phyloP scores from a whole-genome alignment of 768 basidiomycete species.

The Hypholoma sublateritium region DNA sequence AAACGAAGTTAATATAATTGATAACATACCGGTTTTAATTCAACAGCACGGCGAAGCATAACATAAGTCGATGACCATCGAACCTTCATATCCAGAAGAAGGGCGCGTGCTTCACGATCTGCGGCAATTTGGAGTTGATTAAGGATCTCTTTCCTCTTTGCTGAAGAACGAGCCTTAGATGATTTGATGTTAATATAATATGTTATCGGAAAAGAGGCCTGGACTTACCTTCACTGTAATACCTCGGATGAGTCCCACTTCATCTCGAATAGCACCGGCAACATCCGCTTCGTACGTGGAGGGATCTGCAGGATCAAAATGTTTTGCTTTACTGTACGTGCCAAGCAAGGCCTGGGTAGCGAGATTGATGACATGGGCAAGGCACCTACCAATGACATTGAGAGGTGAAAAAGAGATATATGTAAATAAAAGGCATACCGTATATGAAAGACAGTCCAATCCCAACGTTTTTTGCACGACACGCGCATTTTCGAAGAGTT shows the following conservation, averaged over 20 bases:
- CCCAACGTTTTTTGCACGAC: background rate
- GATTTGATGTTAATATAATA: background rate
- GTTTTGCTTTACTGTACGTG: constrained; percentile 6
- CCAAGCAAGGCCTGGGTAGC: constrained; percentile 29
- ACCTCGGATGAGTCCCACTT: background rate
- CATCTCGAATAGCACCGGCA: background rate
- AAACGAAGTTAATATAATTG: background rate
- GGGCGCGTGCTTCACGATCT: background rate
- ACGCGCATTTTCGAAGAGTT: background rate
- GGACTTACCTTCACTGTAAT: background rate
- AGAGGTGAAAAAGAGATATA: background rate
- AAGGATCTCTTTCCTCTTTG: background rate
- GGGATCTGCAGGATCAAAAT: background rate
- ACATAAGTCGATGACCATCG: constrained; percentile 19
- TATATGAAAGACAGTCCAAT: background rate
- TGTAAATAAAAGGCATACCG: background rate
- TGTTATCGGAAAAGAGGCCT: background rate
- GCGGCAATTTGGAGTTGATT: background rate
- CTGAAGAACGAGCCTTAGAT: background rate
- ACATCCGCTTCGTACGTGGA: background rate
- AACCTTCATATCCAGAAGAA: constrained; percentile 18
- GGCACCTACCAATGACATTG: background rate
- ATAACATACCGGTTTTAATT: background rate
- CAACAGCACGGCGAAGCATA: constrained; percentile 15
- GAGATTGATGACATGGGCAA: constrained; percentile 30